Evolutionary conservation across 768 basidiomycete genomes (phyloP).

Genomic region (Cystofilobasidium bisporidii): DNA sequence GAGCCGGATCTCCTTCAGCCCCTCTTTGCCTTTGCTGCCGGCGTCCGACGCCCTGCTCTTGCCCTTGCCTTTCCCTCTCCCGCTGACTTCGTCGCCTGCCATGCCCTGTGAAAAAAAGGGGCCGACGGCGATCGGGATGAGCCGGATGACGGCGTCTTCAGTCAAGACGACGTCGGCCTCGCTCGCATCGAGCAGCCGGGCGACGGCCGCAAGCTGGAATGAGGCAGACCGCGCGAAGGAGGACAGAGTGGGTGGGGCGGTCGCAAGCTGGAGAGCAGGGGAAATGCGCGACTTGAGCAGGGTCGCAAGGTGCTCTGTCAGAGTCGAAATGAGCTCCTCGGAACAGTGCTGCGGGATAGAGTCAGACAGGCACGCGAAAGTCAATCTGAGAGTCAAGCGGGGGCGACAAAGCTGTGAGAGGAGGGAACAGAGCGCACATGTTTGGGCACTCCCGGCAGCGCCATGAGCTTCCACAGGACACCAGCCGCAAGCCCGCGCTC

Average conservation of each 20-base stretch:
- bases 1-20: slow-evolving; percentile 20
- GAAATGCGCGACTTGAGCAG: slow-evolving; percentile 27
- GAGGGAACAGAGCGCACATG: slow-evolving; percentile 50
- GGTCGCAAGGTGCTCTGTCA: slow-evolving; percentile 70
- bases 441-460: slow-evolving; percentile 69
- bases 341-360: slow-evolving; percentile 63
- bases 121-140: slow-evolving; percentile 84
- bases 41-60: slow-evolving; percentile 44
- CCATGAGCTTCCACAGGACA: slow-evolving; percentile 69
- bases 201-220: slow-evolving; percentile 63
- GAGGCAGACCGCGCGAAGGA: slow-evolving; percentile 60
- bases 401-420: slow-evolving; percentile 4
- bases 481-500: slow-evolving; percentile 63
- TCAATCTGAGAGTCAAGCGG: slow-evolving; percentile 40
- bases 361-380: slow-evolving; percentile 49
- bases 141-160: slow-evolving; percentile 81
- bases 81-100: slow-evolving; percentile 29
- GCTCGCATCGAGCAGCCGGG: slow-evolving; percentile 55
- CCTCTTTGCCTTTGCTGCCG: slow-evolving; percentile 11
- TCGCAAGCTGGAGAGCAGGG: slow-evolving; percentile 33
- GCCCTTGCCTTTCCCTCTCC: slow-evolving; percentile 43
- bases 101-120: slow-evolving; percentile 84
- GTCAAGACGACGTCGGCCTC: slow-evolving; percentile 61
- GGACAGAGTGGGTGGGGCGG: slow-evolving; percentile 31
- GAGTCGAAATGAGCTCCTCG: slow-evolving; percentile 71